Conservation (phyloP, 805 yeast genomes). For the Myxozyma vanderwaltii region DNA sequence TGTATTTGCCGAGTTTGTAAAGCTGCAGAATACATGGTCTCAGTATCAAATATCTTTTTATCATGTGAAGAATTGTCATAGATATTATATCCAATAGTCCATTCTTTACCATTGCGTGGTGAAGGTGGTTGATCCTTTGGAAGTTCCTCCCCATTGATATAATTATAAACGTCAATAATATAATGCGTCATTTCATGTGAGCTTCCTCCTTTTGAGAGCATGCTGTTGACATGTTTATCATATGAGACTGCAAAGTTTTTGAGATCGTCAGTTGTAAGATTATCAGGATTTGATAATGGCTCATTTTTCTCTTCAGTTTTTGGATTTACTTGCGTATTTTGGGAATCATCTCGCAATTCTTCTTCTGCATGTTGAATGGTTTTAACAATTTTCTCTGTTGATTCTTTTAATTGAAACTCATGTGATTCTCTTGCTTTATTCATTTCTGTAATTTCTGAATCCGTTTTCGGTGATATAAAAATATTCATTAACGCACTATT, state of each 20-base stretch:
- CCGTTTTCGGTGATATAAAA: conserved; percentile 40
- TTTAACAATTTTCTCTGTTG: conserved; percentile 7
- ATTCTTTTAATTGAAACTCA: conserved; percentile 30
- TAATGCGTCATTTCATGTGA: conserved; percentile 31
- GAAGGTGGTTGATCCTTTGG: conserved; percentile 6
- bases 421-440: conserved; percentile 33
- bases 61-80: neutral
- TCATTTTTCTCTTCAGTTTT: neutral
- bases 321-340: neutral
- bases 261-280: neutral
- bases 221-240: neutral
- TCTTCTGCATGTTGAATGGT: neutral
- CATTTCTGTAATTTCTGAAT: conserved; percentile 37
- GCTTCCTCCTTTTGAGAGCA: neutral
- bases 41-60: neutral
- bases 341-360: neutral
- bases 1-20: neutral
- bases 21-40: neutral
- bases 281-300: neutral
- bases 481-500: conserved; percentile 35
- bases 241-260: neutral
- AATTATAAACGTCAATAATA: conserved; percentile 23
- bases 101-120: conserved; percentile 7
- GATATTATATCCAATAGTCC: conserved; percentile 17
- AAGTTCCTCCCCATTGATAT: conserved; percentile 5